Base-by-base conservation (phyloP, 2,329 filamentous ascomycete genomes). In the Grosmannia clavigera region DNA sequence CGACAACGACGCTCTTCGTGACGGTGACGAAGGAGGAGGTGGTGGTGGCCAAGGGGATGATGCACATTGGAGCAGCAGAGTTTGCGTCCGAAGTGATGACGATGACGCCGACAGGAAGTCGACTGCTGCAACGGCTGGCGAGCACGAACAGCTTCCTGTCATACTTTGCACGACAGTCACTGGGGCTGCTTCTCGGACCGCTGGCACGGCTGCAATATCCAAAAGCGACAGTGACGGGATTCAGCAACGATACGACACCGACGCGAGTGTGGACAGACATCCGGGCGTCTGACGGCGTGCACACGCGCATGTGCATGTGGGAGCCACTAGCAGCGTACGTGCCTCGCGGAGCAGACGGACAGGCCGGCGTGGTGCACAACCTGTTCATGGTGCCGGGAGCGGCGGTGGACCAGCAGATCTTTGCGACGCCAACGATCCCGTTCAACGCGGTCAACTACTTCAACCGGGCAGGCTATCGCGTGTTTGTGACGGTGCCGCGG, bases 371-470 rank as follows among this genome's bases (percentile, higher is more conserved):
- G 22, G 68, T 73, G 10, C 75, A 75, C 66, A 80, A 80, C 62
- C 70, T 86, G 6, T 77, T 86, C 62, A 78, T 86, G 74, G 75
- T 86, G 53, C 82, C 83, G 0, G 84, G 83, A 25, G 82, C 82
- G 0, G 75, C 80, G 1, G 83, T 86, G 1, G 81, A 85, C 67
- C 80, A 86, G 64, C 78, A 82, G 63, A 83, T 86, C 58, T 86
- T 76, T 63, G 77, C 83, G 0, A 73, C 84, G 33, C 82, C 83
- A 2, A 86, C 83, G 2, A 83, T 86, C 59, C 75, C 76, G n/a
- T 78, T 77, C 63, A 85, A 86, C 67, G 76, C 81, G 0, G 76
- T 86, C 63, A 82, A 85, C 66, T 85, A 84, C 70, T 81, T 86
- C 67, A 80, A 76, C 3, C 72, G 77, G 1, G 79, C 77, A 0